These are phyloP conservation scores for Citrus unshiu DNA, from an alignment of 345 rosid species.

Conservation along the genomic window DNA sequence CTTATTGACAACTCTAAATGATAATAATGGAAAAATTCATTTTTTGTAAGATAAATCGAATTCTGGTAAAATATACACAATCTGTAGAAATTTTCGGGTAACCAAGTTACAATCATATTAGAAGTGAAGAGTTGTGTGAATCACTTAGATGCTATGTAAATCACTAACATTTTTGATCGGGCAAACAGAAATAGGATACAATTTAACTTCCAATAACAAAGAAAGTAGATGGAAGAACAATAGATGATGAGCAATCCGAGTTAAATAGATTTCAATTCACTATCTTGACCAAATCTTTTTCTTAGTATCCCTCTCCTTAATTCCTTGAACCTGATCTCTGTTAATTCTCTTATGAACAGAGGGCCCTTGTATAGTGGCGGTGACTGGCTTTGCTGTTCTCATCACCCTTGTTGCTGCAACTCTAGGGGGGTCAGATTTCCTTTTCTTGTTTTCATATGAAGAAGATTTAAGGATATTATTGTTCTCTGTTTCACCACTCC, in stretches of 20 bases:
- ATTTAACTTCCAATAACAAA: neutral
- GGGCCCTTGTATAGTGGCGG: conserved; percentile 31
- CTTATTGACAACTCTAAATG: neutral
- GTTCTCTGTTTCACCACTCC: conserved; percentile 82
- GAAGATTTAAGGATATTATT: conserved; percentile 31
- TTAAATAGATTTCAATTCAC: neutral
- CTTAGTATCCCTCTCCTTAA: conserved; percentile 62
- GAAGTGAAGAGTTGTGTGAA: neutral
- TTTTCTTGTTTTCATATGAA: conserved; percentile 46
- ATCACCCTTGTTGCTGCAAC: conserved; percentile 32
- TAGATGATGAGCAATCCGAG: neutral
- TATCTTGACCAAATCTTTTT: conserved; percentile 80
- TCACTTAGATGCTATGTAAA: neutral
- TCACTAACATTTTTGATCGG: neutral
- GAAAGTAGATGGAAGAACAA: conserved; percentile 1
- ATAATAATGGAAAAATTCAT: too few species aligned
- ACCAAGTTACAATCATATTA: neutral
- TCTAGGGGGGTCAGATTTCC: conserved; percentile 84
- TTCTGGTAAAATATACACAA: neutral
- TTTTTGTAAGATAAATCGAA: neutral
- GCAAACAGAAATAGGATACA: neutral
- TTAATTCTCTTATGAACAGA: conserved; percentile 44
- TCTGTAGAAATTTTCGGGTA: neutral
- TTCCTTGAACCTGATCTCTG: conserved; percentile 51
- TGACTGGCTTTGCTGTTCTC: conserved; percentile 49